A percentile compares a stretch with the other conserved stretches of the same genome.
phyloP scores from a whole-genome alignment of 169 alveolate species.

The Cryptosporidium viatorum region DNA sequence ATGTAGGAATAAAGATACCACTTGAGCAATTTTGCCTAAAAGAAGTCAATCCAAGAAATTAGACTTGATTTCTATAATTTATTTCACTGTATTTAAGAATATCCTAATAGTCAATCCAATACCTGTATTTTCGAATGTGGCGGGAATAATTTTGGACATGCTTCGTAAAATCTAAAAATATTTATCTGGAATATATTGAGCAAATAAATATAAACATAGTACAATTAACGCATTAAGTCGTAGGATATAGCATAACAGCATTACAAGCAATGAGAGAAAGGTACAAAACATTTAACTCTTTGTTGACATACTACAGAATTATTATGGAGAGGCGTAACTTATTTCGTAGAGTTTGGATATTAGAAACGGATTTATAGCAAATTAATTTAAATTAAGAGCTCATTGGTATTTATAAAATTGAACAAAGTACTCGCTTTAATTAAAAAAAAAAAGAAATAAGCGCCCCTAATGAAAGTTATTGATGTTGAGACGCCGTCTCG shows the following conservation, averaged over 20 bases:
- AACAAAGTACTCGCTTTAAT: not conserved
- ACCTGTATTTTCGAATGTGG: not conserved
- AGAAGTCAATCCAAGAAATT: not conserved
- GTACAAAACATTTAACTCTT: too few species aligned
- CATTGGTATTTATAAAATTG: not conserved
- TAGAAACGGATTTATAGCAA: not conserved
- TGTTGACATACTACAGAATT: too few species aligned
- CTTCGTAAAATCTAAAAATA: slow-evolving; percentile 3
- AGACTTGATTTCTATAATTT: not conserved
- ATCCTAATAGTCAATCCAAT: slow-evolving; percentile 25
- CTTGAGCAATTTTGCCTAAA: not conserved
- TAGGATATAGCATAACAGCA: not conserved
- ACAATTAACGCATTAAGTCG: not conserved
- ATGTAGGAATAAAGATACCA: not conserved
- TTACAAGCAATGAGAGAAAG: not conserved
- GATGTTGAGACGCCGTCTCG: slow-evolving; percentile 45
- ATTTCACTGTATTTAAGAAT: not conserved
- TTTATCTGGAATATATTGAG: not conserved
- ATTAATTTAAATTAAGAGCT: not conserved
- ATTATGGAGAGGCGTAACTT: not conserved
- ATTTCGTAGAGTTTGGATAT: not conserved
- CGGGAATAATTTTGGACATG: slow-evolving; percentile 22
- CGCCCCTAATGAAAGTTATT: not conserved
- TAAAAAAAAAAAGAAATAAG: not conserved
- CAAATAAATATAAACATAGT: not conserved